Evolutionary conservation across 345 rosid species (phyloP).

Genomic region (Citrus sinensis): DVS_A1.0 CM039168.1:29834501-29835000

Average conservation of each 20-base stretch:
- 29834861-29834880: constrained; percentile 72
- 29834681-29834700: constrained; percentile 34
- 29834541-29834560: constrained; percentile 9
- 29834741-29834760: constrained; percentile 29
- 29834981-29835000: background rate
- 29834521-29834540: constrained; percentile 29
- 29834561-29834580: constrained; percentile 29
- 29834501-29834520: constrained; percentile 25
- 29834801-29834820: constrained; percentile 24
- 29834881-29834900: constrained; percentile 65
- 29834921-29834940: constrained; percentile 36
- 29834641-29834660: constrained; percentile 28
- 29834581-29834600: constrained; percentile 31
- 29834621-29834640: constrained; percentile 26
- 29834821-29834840: constrained; percentile 23
- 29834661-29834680: constrained; percentile 18
- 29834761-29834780: constrained; percentile 32
- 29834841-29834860: constrained; percentile 31
- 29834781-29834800: constrained; percentile 13
- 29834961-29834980: background rate
- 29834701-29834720: constrained; percentile 36
- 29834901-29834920: constrained; percentile 90
- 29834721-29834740: constrained; percentile 24
- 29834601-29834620: constrained; percentile 34
- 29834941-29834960: constrained; percentile 5